Percentiles rank a stretch among this genome's conserved stretches.
Evolutionary conservation across 169 alveolate species (phyloP).

Genomic region (Besnoitia besnoiti): DNA sequence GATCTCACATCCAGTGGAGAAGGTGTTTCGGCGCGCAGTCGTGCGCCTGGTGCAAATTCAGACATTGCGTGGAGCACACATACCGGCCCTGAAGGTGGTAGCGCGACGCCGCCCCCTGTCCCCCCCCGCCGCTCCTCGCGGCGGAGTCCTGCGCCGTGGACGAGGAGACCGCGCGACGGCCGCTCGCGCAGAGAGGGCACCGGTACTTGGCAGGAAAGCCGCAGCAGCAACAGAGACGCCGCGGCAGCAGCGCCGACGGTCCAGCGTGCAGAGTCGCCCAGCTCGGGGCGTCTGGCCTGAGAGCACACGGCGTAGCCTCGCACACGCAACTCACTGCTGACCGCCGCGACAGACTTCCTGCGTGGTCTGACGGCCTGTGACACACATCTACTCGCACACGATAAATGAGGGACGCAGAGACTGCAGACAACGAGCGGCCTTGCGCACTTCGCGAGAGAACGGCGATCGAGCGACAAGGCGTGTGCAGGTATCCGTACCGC

Average conservation of each 20-base stretch:
- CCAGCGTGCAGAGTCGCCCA: constrained; percentile 43
- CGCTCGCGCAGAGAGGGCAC: constrained; percentile 9
- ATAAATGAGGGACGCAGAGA: too few species aligned
- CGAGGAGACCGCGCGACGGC: not conserved
- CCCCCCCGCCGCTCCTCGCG: not conserved
- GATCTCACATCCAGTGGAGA: constrained; percentile 27
- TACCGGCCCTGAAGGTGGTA: not conserved
- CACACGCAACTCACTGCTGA: too few species aligned
- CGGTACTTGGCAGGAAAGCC: constrained; percentile 35
- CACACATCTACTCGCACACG: too few species aligned
- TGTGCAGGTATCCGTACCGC: too few species aligned
- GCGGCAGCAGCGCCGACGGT: constrained; percentile 23
- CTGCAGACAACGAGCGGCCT: too few species aligned
- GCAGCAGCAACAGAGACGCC: constrained; percentile 46
- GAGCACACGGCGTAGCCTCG: not conserved
- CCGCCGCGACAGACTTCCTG: too few species aligned
- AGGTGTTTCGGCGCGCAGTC: constrained; percentile 37
- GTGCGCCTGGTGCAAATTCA: constrained; percentile 12
- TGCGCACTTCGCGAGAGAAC: too few species aligned
- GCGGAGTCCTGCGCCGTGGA: not conserved
- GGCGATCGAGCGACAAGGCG: too few species aligned
- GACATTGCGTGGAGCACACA: constrained; percentile 1
- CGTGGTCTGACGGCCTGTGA: too few species aligned
- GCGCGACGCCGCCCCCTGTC: not conserved
- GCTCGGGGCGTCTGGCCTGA: constrained; percentile 13